Evolutionary conservation across 2,329 filamentous ascomycete genomes (phyloP), one percentile per base, ranked within the genome.

Genomic region (Cladosporium sp.): DNA sequence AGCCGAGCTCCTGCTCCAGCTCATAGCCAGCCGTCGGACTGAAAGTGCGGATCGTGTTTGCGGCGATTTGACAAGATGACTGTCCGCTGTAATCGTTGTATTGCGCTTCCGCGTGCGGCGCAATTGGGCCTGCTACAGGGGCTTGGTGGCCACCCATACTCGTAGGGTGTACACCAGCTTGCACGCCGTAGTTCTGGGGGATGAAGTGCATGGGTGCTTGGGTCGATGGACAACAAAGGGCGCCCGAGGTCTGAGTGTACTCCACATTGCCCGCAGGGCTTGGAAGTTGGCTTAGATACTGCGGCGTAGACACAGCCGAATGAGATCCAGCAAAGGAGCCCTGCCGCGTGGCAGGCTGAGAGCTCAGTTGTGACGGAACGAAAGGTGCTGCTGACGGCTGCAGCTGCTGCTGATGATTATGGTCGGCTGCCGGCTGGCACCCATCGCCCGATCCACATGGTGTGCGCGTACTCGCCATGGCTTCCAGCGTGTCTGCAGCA

Each of bases 11-110:
- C 18, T 70, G 69, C 49, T 79, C 78, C 7, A 82, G 67, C 16
- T 78, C 74, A 7, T 75, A 69, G 0, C 75, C 78, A 26, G 77
- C 73, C 14, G 78, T 75, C 3, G 76, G 74, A 35, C 78, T 75
- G 77, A 83, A 80, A 7, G 72, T 78, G 16, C 79, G 77, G 33
- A 83, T 81, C 50, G 82, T 79, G 57, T 80, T 79, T 12, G 80
- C 77, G 21, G 81, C 81, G 66, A 78, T 75, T 21, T 80, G 71
- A 62, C 77, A 80, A 0, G 78, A 78, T 12, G 70, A 72, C 1
- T 67, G 59, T 14, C 68, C 66, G 33, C 69, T 62, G 31, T 46
- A 29, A n/a, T 46, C 40, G 5, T 23, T 46, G 28, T 56, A 56
- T 29, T 35, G 23, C n/a, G 35, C 14, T 5, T 46, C 21, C 5